Conservation (phyloP, 768 basidiomycete genomes). For the Russula compacta region DNA sequence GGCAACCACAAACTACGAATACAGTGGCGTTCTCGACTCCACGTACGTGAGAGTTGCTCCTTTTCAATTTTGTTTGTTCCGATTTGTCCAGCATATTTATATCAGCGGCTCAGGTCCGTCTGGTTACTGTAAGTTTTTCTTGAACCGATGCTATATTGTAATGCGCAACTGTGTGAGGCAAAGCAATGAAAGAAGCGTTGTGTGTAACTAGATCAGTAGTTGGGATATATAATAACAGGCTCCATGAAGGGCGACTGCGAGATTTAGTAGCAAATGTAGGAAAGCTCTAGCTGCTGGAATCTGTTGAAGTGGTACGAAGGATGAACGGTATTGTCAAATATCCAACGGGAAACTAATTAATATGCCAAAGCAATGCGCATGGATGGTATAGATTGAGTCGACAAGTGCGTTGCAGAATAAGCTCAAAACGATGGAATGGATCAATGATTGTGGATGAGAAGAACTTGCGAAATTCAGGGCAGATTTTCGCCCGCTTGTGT, state of each 20-base stretch:
- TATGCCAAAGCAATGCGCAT: slow-evolving; percentile 13
- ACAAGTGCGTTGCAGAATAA: slow-evolving; percentile 11
- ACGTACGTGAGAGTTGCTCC: neutral
- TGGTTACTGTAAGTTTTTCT: neutral
- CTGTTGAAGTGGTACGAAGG: neutral
- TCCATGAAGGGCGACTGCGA: slow-evolving; percentile 4
- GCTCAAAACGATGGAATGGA: slow-evolving; percentile 6
- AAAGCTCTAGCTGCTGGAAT: slow-evolving; percentile 4
- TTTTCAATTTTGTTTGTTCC: slow-evolving; percentile 12
- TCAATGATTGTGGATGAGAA: neutral
- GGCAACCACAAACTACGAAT: neutral
- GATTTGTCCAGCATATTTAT: slow-evolving; percentile 6
- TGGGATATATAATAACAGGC: slow-evolving; percentile 10
- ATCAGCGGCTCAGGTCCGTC: neutral
- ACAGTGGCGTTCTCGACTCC: slow-evolving; percentile 1
- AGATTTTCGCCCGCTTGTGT: slow-evolving; percentile 15
- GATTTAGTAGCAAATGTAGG: slow-evolving; percentile 6
- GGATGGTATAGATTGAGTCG: slow-evolving; percentile 9
- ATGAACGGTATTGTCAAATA: slow-evolving; percentile 10
- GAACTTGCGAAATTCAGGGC: neutral
- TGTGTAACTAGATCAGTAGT: slow-evolving; percentile 12
- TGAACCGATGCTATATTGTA: slow-evolving; percentile 13
- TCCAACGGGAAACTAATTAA: slow-evolving; percentile 15
- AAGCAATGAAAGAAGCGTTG: slow-evolving; percentile 4
- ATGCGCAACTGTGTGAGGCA: slow-evolving; percentile 13